Conservation (phyloP, 352 stramenopile species). For the Pythium rishiriense region DNA sequence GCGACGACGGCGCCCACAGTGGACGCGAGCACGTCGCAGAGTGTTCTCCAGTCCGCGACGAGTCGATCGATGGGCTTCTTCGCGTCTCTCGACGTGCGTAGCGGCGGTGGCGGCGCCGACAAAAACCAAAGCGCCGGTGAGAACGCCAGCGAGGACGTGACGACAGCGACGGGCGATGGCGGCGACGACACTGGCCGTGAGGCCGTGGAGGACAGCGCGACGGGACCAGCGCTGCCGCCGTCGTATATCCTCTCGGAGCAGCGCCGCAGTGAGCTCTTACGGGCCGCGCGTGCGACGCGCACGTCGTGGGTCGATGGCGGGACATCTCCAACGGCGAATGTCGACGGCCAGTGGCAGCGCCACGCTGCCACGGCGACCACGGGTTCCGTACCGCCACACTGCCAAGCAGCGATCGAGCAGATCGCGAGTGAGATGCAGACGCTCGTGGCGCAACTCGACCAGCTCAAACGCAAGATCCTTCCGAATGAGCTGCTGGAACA, state of each 20-base stretch:
- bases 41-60: constrained; percentile 1
- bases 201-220: not conserved
- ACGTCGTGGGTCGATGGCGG: constrained; percentile 72
- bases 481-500: constrained; percentile 30
- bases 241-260: constrained; percentile 68
- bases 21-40: constrained; percentile 1
- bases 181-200: too few relatives aligned
- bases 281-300: constrained; percentile 64
- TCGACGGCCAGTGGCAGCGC: too few relatives aligned
- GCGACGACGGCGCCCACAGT: not conserved
- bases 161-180: not conserved
- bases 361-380: too few relatives aligned
- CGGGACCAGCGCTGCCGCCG: constrained; percentile 6
- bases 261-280: constrained; percentile 68
- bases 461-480: constrained; percentile 21
- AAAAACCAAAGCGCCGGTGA: constrained; percentile 21
- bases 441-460: constrained; percentile 12
- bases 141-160: constrained; percentile 11
- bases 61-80: constrained; percentile 24
- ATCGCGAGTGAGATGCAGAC: constrained; percentile 26
- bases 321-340: not conserved
- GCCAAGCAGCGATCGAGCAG: constrained; percentile 44
- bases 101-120: not conserved
- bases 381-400: constrained; percentile 29
- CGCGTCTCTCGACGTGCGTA: constrained; percentile 9